Evolutionary conservation across 768 basidiomycete genomes (phyloP), one percentile per base, ranked within the genome.

Genomic region (Tephrocybe sp.): DNA sequence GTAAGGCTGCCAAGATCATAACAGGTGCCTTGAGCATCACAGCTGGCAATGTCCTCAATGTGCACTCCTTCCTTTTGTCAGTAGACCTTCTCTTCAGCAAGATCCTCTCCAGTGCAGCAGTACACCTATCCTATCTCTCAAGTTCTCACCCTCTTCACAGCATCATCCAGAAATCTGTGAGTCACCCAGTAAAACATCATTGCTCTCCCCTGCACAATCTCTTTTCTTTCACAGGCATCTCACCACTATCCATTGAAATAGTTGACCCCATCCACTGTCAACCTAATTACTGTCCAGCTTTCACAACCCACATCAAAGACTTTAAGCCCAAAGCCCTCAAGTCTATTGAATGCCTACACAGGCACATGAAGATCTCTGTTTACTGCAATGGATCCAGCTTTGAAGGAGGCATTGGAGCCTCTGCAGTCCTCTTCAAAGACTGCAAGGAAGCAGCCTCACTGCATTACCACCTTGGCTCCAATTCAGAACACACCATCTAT

Each of bases 351-450:
- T 4, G 4, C 7, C 8, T 7, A 4, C 17, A 17, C 12, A n/a
- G 30, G 41, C 14, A 52, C 36, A 12, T 46, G 23, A 47, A 33
- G 17, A 6, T 28, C 20, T 23, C 42, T 0, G 42, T 56, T 0
- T 56, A 56, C 32, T 43, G 50, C 43, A 32, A 56, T n/a, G 26
- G 50, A 1, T 56, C 42, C 11, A 48, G 54, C 12, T 54, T 45
- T 20, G 21, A 55, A 33, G 45, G 48, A 1, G 24, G 40, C 12
- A n/a, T 56, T 7, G 46, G 55, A 0, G 42, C 50, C 24, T 42
- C 25, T 20, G 55, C 50, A 11, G 43, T 56, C 9, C 28, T 56
- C 1, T 50, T 23, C 20, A 14, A 37, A 3, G 36, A 50, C 23
- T n/a, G 30, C 4, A 10, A 10, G 0, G 43, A 55, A 26, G 23